Conservation (phyloP, 805 yeast genomes). For the Cyberlindnera veronae region DNA sequence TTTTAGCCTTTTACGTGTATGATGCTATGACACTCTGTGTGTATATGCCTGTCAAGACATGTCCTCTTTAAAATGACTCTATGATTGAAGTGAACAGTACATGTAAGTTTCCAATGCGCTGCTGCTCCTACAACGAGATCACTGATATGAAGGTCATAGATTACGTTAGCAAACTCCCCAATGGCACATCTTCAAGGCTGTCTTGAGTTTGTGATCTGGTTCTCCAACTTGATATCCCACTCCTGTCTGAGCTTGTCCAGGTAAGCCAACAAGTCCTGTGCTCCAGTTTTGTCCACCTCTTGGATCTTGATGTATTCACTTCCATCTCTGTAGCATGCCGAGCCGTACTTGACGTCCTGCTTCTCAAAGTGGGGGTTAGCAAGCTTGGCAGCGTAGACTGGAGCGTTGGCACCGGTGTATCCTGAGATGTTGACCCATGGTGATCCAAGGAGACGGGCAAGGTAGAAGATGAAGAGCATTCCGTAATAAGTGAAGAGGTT, state of each 20-base stretch:
- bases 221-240: conserved; percentile 74
- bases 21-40: too few relatives aligned
- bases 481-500: conserved; percentile 80
- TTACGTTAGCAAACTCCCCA: too few relatives aligned
- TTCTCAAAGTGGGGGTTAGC: conserved; percentile 45
- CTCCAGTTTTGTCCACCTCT: conserved; percentile 61
- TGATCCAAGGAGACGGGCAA: conserved; percentile 80
- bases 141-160: too few relatives aligned
- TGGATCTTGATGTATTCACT: conserved; percentile 53
- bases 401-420: conserved; percentile 86
- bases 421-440: conserved; percentile 89
- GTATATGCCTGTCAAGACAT: too few relatives aligned
- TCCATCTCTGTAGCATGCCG: conserved; percentile 67
- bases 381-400: conserved; percentile 58
- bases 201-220: conserved; percentile 56
- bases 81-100: too few relatives aligned
- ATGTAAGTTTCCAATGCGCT: too few relatives aligned
- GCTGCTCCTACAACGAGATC: too few relatives aligned
- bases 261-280: conserved; percentile 60
- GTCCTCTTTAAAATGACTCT: too few relatives aligned
- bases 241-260: conserved; percentile 51
- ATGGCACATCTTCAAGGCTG: conserved; percentile 6
- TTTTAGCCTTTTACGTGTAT: too few relatives aligned
- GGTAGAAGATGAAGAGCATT: conserved; percentile 78
- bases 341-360: conserved; percentile 63